Conservation (phyloP, 2,329 filamentous ascomycete genomes). For the Cercospora sojina region DNA sequence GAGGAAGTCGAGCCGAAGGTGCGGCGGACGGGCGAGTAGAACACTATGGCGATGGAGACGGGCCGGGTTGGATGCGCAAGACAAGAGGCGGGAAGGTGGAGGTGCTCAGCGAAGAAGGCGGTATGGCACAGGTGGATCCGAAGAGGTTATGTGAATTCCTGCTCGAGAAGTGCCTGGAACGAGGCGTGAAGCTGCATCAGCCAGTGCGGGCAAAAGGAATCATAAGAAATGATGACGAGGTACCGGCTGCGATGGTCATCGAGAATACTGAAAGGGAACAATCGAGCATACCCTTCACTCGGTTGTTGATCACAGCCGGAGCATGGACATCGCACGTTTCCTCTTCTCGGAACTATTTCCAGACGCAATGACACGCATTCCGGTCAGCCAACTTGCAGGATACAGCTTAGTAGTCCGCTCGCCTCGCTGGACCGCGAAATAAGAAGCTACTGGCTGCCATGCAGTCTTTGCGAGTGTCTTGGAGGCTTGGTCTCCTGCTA, state of each 20-base stretch:
- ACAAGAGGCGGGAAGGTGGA: conserved; percentile 58
- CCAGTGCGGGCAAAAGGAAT: conserved; percentile 59
- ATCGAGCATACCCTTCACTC: conserved; percentile 57
- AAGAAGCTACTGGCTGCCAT: conserved; percentile 57
- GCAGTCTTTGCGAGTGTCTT: conserved; percentile 65
- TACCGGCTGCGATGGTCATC: conserved; percentile 56
- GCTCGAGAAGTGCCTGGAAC: conserved; percentile 55
- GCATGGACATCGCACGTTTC: conserved; percentile 70
- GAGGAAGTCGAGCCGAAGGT: conserved; percentile 60
- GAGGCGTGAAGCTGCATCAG: conserved; percentile 66
- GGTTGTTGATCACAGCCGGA: conserved; percentile 66
- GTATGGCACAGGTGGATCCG: conserved; percentile 68
- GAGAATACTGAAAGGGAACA: conserved; percentile 48
- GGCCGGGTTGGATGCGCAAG: conserved; percentile 60
- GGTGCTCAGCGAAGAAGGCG: conserved; percentile 60
- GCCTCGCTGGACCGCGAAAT: conserved; percentile 52
- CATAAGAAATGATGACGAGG: conserved; percentile 50
- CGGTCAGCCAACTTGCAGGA: conserved; percentile 64
- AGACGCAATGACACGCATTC: conserved; percentile 51
- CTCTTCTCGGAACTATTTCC: conserved; percentile 65
- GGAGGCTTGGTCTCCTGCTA: conserved; percentile 64
- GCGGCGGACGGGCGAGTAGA: conserved; percentile 41
- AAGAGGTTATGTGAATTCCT: conserved; percentile 65
- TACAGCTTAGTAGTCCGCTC: conserved; percentile 69
- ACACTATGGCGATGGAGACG: conserved; percentile 35